Conservation (phyloP, 352 stramenopile genomes). For the Phytopythium aichiense region DNA sequence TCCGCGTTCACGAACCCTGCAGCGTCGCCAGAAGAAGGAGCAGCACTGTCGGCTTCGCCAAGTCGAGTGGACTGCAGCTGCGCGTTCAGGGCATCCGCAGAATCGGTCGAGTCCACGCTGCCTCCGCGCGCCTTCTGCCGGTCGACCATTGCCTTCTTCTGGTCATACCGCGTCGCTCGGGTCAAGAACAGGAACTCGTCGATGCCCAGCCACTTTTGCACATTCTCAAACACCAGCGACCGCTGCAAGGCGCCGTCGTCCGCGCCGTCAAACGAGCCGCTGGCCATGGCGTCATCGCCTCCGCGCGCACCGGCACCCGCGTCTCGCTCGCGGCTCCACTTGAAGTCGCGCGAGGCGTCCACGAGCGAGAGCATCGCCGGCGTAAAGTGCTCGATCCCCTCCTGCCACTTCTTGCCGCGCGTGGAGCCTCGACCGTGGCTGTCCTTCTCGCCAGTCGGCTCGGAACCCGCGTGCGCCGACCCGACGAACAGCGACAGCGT, state of each 20-base stretch:
- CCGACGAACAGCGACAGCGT: conserved; percentile 45
- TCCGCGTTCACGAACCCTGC: conserved; percentile 11
- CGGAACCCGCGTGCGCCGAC: background rate
- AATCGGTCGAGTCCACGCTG: background rate
- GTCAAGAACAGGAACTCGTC: conserved; percentile 67
- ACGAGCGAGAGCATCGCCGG: conserved; percentile 73
- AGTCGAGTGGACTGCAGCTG: background rate
- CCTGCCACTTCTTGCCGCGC: conserved; percentile 47
- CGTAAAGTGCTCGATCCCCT: conserved; percentile 73
- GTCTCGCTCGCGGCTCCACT: conserved; percentile 15
- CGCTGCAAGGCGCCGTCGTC: conserved; percentile 19
- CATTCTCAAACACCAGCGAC: conserved; percentile 29
- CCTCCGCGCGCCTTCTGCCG: background rate
- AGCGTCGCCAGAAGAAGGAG: background rate
- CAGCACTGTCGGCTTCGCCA: background rate
- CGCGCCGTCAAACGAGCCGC: conserved; percentile 15
- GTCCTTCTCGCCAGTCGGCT: background rate
- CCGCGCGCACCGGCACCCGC: background rate
- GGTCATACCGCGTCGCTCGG: conserved; percentile 22
- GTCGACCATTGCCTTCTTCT: conserved; percentile 6
- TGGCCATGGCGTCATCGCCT: conserved; percentile 2
- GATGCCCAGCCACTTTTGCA: conserved; percentile 66
- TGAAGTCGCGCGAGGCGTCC: conserved; percentile 41
- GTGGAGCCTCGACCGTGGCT: background rate
- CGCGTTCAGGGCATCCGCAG: background rate